Percentiles rank a stretch among this genome's conserved stretches.
phyloP scores from a whole-genome alignment of 2,329 filamentous ascomycete genomes.

The Colletotrichum australisinense region DNA sequence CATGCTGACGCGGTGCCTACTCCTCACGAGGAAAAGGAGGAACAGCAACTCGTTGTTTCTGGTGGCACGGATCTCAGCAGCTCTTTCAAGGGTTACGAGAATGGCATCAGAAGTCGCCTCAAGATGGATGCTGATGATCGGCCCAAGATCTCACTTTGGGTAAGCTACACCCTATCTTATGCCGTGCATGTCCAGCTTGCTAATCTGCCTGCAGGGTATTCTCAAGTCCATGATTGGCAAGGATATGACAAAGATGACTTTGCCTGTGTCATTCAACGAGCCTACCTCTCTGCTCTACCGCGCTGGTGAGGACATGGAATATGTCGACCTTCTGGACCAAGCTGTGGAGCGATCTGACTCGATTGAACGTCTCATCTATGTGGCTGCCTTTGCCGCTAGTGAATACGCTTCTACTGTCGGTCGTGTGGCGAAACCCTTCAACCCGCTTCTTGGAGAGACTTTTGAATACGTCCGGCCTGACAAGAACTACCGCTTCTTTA shows the following conservation, averaged over 20 bases:
- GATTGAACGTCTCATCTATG: constrained; percentile 91
- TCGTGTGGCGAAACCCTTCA: constrained; percentile 97
- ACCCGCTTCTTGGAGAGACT: constrained; percentile 94
- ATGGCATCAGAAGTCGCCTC: constrained; percentile 81
- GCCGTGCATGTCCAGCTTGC: not conserved
- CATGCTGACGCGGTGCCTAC: constrained; percentile 12
- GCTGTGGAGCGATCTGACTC: constrained; percentile 89
- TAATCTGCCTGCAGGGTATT: constrained; percentile 73
- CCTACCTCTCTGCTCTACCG: constrained; percentile 95
- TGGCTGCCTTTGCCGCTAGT: constrained; percentile 94
- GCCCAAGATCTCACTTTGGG: constrained; percentile 96
- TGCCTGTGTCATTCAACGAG: constrained; percentile 98
- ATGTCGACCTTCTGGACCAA: constrained; percentile 89
- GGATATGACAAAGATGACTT: constrained; percentile 99
- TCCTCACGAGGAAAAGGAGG: constrained; percentile 52
- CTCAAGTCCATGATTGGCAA: constrained; percentile 99
- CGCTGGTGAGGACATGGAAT: constrained; percentile 98
- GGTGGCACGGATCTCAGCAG: constrained; percentile 73
- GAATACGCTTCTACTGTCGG: constrained; percentile 98
- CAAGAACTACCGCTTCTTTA: constrained; percentile 98
- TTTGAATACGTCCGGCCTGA: constrained; percentile 97
- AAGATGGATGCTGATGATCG: constrained; percentile 93
- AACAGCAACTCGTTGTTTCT: constrained; percentile 58
- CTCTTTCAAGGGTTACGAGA: constrained; percentile 92
- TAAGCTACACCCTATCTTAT: constrained; percentile 57